Percentiles rank a stretch among this genome's conserved stretches.
Conservation (phyloP, 768 basidiomycete genomes). For the Trametopsis cervina region DNA sequence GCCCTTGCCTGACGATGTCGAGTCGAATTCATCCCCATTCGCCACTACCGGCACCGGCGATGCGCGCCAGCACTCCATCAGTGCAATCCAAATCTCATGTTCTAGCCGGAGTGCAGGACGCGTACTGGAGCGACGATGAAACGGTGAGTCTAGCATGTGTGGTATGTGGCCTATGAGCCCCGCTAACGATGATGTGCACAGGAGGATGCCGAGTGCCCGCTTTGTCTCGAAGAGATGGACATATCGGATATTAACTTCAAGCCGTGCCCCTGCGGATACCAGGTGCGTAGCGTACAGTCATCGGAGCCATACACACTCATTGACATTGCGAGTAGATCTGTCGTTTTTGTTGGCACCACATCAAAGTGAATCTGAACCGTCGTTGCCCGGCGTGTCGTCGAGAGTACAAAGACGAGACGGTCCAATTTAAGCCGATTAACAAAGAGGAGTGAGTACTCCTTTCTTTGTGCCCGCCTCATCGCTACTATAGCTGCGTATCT, state of each 20-base stretch:
- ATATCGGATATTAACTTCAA: conserved; percentile 98
- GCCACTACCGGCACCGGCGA: conserved; percentile 65
- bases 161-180: background rate
- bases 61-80: conserved; percentile 63
- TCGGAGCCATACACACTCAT: background rate
- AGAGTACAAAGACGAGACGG: conserved; percentile 84
- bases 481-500: background rate
- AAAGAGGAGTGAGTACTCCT: conserved; percentile 78
- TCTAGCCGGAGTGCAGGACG: conserved; percentile 87
- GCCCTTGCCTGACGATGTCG: conserved; percentile 42
- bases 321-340: conserved; percentile 61
- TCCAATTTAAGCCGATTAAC: conserved; percentile 93
- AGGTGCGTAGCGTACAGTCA: conserved; percentile 62
- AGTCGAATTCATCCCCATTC: conserved; percentile 53
- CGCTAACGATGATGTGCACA: conserved; percentile 26
- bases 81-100: conserved; percentile 82
- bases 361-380: conserved; percentile 91
- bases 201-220: conserved; percentile 97
- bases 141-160: conserved; percentile 43
- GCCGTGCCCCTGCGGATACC: conserved; percentile 98
- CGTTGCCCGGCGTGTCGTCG: conserved; percentile 95
- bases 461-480: background rate
- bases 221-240: conserved; percentile 99
- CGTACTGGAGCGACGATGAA: conserved; percentile 95
- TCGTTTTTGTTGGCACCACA: conserved; percentile 99